Conservation (phyloP, 169 alveolate genomes). For the Babesia ovata region DNA sequence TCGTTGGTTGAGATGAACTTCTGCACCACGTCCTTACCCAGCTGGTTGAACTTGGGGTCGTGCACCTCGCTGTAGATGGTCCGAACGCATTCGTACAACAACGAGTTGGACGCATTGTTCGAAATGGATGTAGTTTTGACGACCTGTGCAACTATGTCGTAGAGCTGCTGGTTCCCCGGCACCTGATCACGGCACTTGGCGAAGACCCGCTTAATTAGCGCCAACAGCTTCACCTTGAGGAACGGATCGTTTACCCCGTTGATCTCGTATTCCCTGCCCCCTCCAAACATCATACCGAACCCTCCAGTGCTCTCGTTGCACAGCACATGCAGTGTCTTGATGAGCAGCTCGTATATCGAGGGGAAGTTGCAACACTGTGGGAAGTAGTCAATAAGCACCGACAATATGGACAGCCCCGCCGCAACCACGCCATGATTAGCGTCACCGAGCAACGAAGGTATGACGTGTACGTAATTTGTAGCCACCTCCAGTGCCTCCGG, state of each 20-base stretch:
- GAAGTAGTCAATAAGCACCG: constrained; percentile 88
- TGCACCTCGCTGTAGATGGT: constrained; percentile 91
- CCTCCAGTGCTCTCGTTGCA: constrained; percentile 17
- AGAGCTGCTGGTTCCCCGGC: constrained; percentile 46
- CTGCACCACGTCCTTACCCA: constrained; percentile 91
- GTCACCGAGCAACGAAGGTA: constrained; percentile 91
- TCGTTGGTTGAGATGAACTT: constrained; percentile 92
- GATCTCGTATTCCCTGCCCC: constrained; percentile 66
- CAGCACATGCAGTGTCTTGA: constrained; percentile 18
- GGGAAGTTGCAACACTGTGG: constrained; percentile 76
- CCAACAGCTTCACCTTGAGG: constrained; percentile 72
- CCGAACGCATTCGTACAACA: constrained; percentile 96
- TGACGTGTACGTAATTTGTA: constrained; percentile 86
- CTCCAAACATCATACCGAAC: constrained; percentile 65
- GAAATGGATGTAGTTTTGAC: constrained; percentile 87
- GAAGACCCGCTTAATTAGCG: constrained; percentile 62
- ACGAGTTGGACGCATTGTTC: constrained; percentile 96
- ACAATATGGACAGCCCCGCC: constrained; percentile 90
- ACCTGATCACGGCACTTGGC: constrained; percentile 36
- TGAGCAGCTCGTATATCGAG: constrained; percentile 46
- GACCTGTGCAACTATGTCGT: constrained; percentile 38
- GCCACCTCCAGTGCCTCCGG: constrained; percentile 72
- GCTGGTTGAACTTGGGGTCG: constrained; percentile 74
- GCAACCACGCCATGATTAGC: constrained; percentile 95
- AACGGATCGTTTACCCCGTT: constrained; percentile 76